Base-by-base conservation (phyloP, 1,284 basidiomycete species). In the Irpex sp. region DNA sequence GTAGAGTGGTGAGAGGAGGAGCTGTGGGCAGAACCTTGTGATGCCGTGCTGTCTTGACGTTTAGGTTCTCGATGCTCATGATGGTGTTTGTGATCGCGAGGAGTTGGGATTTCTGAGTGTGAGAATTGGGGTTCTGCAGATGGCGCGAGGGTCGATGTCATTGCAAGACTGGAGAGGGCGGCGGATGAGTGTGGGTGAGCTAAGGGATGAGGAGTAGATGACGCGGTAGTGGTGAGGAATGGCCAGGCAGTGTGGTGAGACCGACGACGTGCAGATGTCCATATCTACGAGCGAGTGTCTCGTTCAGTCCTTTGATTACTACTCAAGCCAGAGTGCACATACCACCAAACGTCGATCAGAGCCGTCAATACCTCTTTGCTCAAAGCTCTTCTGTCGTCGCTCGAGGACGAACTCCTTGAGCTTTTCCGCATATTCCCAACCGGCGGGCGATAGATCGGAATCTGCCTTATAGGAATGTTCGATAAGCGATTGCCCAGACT, bases 381-480 rank as follows among this genome's bases (percentile, higher is more conserved):
- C 86, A 6, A 92, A 78, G 11, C 82, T 82, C 72, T 87, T 89
- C 19, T 83, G 85, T 36, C 93, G 85, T 52, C 91, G 82, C 60
- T 94, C 88, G 1, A 91, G 80, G 7, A 96, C 91, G 66, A 94
- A 94, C 13, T 95, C 91, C 71, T 92, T 94, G 64, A 97, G 79
- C 48, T 82, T 84, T 70, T 95, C 91, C 0, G 96, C 90, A 69
- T 99, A 99, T 65, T 97, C 94, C 92, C 94, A 95, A 4, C 97
- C 97, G 0, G 91, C 90, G 1, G 94, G 92, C 0, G 95, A 97
- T 6, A 99, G 85, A 73, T 98, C 97, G 0, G 97, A 96, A 73
- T 99, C 97, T 36, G 97, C 96, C 78, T 97, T 98, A 82, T 97
- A 99, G 3, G 96, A 97, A 75, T 99, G 97, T 74, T 99, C 97